These are phyloP conservation scores for Scortechinia acanthostroma DNA, from an alignment of 2,329 filamentous ascomycete genomes.

Conservation along the genomic window DNA sequence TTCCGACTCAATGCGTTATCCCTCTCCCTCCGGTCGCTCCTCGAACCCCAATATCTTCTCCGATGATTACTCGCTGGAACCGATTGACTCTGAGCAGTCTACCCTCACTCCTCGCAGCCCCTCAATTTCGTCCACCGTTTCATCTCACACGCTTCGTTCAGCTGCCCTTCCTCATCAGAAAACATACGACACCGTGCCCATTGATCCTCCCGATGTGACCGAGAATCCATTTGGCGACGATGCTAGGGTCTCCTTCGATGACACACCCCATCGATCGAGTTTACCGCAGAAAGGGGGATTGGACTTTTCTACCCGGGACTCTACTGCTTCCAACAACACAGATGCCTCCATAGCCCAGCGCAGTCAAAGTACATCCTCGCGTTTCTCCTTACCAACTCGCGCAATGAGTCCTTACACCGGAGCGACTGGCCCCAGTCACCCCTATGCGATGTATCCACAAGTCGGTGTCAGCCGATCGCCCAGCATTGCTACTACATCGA, in stretches of 20 bases:
- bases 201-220: not conserved
- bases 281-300: not conserved
- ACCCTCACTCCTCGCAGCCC: not conserved
- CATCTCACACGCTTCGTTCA: not conserved
- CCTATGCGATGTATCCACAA: constrained; percentile 1
- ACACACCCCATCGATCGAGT: not conserved
- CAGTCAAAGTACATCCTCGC: not conserved
- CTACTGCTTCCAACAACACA: not conserved
- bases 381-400: not conserved
- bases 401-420: not conserved
- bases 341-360: not conserved
- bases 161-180: not conserved
- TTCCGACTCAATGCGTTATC: not conserved
- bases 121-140: not conserved
- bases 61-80: not conserved
- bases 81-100: not conserved
- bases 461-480: constrained; percentile 1
- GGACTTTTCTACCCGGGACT: not conserved
- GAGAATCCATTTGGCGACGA: not conserved
- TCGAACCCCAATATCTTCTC: constrained; percentile 2
- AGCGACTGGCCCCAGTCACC: constrained; percentile 1
- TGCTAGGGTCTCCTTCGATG: not conserved
- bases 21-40: not conserved
- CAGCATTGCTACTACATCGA: not conserved
- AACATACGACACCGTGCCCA: not conserved